These are phyloP conservation scores for Stagonosporopsis chrysanthemi DNA, from an alignment of 2,329 filamentous ascomycete species.

Conservation along the genomic window DNA sequence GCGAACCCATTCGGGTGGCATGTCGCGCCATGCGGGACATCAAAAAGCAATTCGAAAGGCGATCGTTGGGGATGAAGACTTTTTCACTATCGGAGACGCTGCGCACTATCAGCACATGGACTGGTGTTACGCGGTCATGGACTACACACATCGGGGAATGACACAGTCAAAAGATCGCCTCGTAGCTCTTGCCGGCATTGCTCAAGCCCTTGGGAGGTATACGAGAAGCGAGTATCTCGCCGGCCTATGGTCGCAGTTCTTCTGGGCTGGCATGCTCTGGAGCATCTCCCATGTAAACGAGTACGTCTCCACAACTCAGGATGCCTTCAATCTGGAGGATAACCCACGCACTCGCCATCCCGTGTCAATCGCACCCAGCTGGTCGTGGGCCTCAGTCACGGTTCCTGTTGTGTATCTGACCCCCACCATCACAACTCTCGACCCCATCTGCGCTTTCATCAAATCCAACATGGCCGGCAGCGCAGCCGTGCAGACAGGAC, in stretches of 20 bases:
- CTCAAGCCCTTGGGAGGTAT: background rate
- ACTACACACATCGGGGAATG: constrained; percentile 7
- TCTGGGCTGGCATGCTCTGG: background rate
- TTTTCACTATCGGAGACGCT: background rate
- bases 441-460: background rate
- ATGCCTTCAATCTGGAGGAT: background rate
- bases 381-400: constrained; percentile 6
- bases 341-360: background rate
- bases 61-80: constrained; percentile 23
- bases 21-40: constrained; percentile 8
- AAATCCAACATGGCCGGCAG: background rate
- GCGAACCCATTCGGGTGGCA: constrained; percentile 9
- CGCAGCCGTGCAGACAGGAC: background rate
- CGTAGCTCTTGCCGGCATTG: constrained; percentile 3
- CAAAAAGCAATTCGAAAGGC: constrained; percentile 22
- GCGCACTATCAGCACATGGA: background rate
- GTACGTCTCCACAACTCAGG: background rate
- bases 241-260: background rate
- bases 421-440: background rate
- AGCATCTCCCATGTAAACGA: background rate
- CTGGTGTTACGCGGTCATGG: constrained; percentile 1
- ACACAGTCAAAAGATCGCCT: background rate
- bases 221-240: background rate
- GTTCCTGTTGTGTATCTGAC: background rate
- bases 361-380: background rate